Evolutionary conservation across 345 rosid genomes (phyloP).

Genomic region (Rubroshorea leprosula): DNA sequence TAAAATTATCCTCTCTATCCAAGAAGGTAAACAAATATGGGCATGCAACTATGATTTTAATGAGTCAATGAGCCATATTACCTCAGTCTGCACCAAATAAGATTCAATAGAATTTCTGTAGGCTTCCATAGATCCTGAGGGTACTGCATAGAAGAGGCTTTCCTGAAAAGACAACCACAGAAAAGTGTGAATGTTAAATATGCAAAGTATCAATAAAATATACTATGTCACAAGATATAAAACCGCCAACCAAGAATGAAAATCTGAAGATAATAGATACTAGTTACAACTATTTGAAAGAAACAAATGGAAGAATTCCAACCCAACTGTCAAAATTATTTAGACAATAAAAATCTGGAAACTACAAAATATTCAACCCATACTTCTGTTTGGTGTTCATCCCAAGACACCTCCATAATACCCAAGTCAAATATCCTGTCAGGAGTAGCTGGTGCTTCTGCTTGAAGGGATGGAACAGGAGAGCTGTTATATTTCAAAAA

Average conservation of each 20-base stretch:
- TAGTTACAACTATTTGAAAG: neutral
- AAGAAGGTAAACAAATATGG: conserved; percentile 10
- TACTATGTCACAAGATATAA: neutral
- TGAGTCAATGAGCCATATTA: conserved; percentile 21
- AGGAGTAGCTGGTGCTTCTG: conserved; percentile 57
- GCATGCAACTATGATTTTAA: neutral
- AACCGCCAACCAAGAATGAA: conserved; percentile 4
- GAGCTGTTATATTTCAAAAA: conserved; percentile 59
- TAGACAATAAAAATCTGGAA: neutral
- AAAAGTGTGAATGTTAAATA: conserved; percentile 12
- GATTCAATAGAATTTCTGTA: conserved; percentile 81
- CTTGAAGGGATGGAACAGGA: conserved; percentile 41
- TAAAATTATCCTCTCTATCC: neutral
- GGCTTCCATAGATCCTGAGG: conserved; percentile 73
- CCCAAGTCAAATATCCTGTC: conserved; percentile 50
- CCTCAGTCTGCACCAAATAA: conserved; percentile 53
- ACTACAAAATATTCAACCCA: conserved; percentile 16
- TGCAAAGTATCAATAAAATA: conserved; percentile 5
- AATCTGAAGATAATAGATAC: neutral
- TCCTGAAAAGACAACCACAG: conserved; percentile 50
- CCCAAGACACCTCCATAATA: conserved; percentile 52
- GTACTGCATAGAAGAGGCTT: conserved; percentile 86
- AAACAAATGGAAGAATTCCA: neutral
- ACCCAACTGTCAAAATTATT: neutral
- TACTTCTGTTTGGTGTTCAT: conserved; percentile 85